Evolutionary conservation across 208 protist genomes (phyloP), one percentile per base, ranked within the genome.

Genomic region (Trypanosoma melophagium): DNA sequence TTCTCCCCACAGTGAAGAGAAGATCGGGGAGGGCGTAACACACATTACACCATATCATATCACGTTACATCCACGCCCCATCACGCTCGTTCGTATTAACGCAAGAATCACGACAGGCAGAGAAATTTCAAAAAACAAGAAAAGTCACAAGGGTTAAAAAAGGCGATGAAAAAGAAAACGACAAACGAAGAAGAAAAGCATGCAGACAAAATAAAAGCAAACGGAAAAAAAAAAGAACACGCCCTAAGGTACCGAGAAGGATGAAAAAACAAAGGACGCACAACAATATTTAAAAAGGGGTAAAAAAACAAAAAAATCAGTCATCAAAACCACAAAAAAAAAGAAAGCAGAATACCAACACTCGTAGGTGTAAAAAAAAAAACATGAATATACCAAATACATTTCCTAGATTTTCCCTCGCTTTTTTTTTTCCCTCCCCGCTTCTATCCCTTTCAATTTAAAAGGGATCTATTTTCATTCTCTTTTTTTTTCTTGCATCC

Each of bases 401-500:
- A 35, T 35, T 35, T 35, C 28, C 28, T 5, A 35, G 28, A 7
- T 35, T 35, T 35, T 1, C 28, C 1, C 3, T 1, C 28, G 5
- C 5, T 35, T 35, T 35, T 35, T 35, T 35, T 35, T 35, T 35
- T 35, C 5, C 5, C 5, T 5, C 28, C 5, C 28, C 5, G 1
- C 5, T 35, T 35, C 28, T 35, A 5, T 5, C 28, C 28, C 28
- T 35, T 35, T 35, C 28, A 35, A 1, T 35, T 7, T 1, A 35
- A 35, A 35, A 35, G 28, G 28, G 42, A 47, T 47, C 3, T 8
- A 47, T 47, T 47, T 47, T 47, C 16, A n/a, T 47, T 47, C 1
- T 69, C 63, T 71, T 71, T 71, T 60, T 76, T 24, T 22, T 70
- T 49, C 57, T 60, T 61, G 42, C 19, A 17, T 45, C 31, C 35